Conservation (phyloP, 2,329 filamentous ascomycete genomes). For the Chaetomiaceae sp. region DNA sequence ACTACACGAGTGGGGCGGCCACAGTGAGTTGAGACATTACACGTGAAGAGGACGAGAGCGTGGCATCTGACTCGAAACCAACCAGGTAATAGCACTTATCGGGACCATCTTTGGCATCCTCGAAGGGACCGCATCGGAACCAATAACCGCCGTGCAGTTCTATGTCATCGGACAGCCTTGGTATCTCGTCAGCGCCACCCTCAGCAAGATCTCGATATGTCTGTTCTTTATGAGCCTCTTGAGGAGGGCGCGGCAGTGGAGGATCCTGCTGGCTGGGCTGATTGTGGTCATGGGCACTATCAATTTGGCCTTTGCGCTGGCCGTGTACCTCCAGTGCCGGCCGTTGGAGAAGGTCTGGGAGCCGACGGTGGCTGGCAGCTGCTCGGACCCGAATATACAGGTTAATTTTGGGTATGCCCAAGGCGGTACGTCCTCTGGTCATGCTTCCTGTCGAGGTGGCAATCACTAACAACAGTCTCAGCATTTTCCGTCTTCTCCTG, state of each 20-base stretch:
- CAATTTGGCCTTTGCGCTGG: constrained; percentile 31
- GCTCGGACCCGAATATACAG: constrained; percentile 32
- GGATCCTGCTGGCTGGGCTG: constrained; percentile 29
- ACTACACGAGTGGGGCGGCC: constrained; percentile 33
- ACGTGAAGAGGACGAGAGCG: neutral
- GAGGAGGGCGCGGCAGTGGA: constrained; percentile 29
- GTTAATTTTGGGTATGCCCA: constrained; percentile 34
- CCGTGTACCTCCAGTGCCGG: constrained; percentile 35
- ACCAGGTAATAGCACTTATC: constrained; percentile 32
- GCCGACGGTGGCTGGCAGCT: constrained; percentile 27
- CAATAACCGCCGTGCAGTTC: constrained; percentile 30
- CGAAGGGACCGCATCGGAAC: constrained; percentile 29
- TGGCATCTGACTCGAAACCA: neutral
- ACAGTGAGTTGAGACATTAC: constrained; percentile 25
- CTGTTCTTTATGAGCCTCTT: constrained; percentile 33
- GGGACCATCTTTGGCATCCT: constrained; percentile 34
- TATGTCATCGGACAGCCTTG: constrained; percentile 35
- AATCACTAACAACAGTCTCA: constrained; percentile 13
- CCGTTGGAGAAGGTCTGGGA: constrained; percentile 37
- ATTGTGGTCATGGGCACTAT: constrained; percentile 32
- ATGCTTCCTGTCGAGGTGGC: neutral
- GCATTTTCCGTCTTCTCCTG: constrained; percentile 35
- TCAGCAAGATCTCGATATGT: constrained; percentile 36
- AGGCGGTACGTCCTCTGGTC: constrained; percentile 27
- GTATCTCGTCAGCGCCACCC: constrained; percentile 33